Base-by-base conservation (phyloP, 169 alveolate genomes). In the Eimeria sp. region DNA sequence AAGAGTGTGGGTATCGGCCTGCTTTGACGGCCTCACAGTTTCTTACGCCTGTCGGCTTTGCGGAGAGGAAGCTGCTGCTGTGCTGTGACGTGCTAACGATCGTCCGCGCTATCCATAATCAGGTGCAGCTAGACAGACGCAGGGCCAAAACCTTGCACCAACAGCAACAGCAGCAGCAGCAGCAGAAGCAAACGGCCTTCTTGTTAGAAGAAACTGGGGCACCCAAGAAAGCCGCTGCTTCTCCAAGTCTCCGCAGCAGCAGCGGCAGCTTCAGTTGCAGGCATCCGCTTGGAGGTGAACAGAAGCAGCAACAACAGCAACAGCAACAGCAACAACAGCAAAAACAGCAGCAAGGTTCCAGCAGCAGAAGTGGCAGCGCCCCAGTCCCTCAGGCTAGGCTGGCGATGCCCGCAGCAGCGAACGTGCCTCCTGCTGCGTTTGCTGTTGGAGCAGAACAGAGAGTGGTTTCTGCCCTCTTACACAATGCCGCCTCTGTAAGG, bases 1-100 rank as follows among this genome's bases (percentile, higher is more conserved):
- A 90, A 14, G 95, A 90, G 67, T 90, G 95, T 25, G 54, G 45
- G 49, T 90, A 90, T 76, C 80, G 95, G 82, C 95, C 95, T 14
- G 63, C 82, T 6, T 40, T 90, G 95, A 90, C 95, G 34, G 90
- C 84, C 40, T 75, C 89, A 7, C 95, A 90, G 95, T 90, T 90
- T 61, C 65, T 90, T 27, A 51, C 90, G 1, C 95, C 95, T 0
- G 80, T 65, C 54, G 95, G 95, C 3, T 90, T 90, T 58, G 89
- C 90, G 5, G 95, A 90, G 45, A 82, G 95, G 82, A 90, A 90
- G 49, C 30, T 90, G n/a, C 89, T 72, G 65, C 65, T 90, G 22
- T 90, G 95, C 67, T 83, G 83, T n/a, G 95, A 90, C 49, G 3
- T 90, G 45, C 49, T 90, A 30, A 58, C 51, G 78, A 73, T 90